phyloP scores from a whole-genome alignment of 2,329 filamentous ascomycete genomes.

The Didymella arachidicola region DNA sequence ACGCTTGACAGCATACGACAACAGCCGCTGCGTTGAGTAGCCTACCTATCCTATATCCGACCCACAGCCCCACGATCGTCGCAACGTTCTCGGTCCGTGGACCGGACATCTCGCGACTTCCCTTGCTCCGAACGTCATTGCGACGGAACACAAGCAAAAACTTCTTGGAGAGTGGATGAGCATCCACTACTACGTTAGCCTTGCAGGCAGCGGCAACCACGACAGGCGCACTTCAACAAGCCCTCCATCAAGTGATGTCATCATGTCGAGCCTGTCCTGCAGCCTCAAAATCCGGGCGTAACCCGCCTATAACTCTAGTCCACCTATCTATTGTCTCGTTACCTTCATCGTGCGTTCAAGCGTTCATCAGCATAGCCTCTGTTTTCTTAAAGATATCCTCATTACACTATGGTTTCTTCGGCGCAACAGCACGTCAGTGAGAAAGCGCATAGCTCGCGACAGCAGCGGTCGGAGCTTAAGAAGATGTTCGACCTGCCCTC shows the following conservation, averaged over 20 bases:
- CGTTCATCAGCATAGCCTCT: background rate
- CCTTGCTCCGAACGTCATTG: slow-evolving; percentile 18
- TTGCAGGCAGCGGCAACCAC: slow-evolving; percentile 3
- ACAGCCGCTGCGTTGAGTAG: slow-evolving; percentile 1
- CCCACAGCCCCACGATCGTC: slow-evolving; percentile 13
- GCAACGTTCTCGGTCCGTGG: slow-evolving; percentile 12
- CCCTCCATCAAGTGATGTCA: slow-evolving; percentile 26
- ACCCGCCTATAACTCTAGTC: background rate
- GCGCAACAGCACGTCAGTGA: slow-evolving; percentile 17
- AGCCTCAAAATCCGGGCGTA: background rate
- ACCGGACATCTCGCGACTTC: slow-evolving; percentile 9
- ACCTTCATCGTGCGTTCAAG: background rate
- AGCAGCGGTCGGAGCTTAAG: slow-evolving; percentile 30
- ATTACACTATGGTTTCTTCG: slow-evolving; percentile 22
- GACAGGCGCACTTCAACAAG: background rate
- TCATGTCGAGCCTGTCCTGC: slow-evolving; percentile 18
- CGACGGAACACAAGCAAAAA: slow-evolving; percentile 16
- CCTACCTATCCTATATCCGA: slow-evolving; percentile 2
- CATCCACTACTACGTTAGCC: slow-evolving; percentile 10
- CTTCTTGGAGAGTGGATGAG: slow-evolving; percentile 12
- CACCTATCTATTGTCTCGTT: background rate
- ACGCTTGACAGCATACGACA: background rate
- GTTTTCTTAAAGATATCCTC: background rate
- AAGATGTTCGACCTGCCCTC: slow-evolving; percentile 28
- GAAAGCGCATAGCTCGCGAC: slow-evolving; percentile 28